A percentile compares a stretch with the other conserved stretches of the same genome.
These are phyloP conservation scores for Argentina anserina DNA, from an alignment of 306 rosid genomes.

Conservation along the genomic window DNA sequence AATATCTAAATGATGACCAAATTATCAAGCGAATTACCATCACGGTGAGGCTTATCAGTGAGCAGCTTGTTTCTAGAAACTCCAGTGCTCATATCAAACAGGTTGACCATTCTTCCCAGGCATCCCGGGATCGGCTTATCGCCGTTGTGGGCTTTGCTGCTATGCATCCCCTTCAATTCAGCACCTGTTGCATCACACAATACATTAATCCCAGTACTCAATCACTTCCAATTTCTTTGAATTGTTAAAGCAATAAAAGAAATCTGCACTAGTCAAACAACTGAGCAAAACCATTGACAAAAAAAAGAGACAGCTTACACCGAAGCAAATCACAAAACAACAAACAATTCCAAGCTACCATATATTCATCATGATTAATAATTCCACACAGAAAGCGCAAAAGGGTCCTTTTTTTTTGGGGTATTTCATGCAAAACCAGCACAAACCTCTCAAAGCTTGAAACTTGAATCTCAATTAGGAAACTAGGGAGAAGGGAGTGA, in stretches of 20 bases:
- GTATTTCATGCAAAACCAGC: conserved; percentile 9
- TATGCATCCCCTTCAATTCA: conserved; percentile 60
- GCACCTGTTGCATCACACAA: conserved; percentile 33
- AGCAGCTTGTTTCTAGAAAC: conserved; percentile 75
- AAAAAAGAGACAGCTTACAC: conserved; percentile 12
- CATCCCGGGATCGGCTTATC: conserved; percentile 90
- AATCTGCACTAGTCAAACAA: neutral
- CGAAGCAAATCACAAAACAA: neutral
- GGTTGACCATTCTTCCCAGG: conserved; percentile 90
- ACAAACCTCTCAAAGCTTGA: conserved; percentile 5
- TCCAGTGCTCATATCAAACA: conserved; percentile 72
- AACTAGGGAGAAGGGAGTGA: neutral
- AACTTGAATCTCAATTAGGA: conserved; percentile 11
- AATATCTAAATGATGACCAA: neutral
- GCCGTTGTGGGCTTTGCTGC: conserved; percentile 38
- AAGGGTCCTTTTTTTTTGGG: neutral
- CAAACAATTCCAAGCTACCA: neutral
- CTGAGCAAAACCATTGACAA: neutral
- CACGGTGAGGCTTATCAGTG: conserved; percentile 63
- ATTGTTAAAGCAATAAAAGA: neutral
- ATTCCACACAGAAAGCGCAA: neutral
- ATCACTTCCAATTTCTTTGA: neutral
- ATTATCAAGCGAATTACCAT: conserved; percentile 46
- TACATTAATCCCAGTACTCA: conserved; percentile 17
- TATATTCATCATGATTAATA: conserved; percentile 11